Base-by-base conservation (phyloP, 2,329 filamentous ascomycete species). In the Colletotrichum cuscutae region DNA sequence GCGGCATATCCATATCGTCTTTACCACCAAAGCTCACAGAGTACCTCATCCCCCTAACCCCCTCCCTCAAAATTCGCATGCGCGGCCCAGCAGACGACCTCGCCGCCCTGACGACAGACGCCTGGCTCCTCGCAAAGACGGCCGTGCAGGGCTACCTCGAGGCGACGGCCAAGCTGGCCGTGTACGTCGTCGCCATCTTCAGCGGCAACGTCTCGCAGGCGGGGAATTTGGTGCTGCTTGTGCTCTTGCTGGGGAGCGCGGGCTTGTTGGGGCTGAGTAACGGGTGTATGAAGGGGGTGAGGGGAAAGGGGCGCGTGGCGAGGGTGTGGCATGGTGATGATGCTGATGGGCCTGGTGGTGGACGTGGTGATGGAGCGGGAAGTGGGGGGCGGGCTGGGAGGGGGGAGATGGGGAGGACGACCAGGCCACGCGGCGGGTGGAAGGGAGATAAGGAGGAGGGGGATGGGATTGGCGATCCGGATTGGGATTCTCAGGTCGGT, bases 111-210 rank as follows among this genome's bases (percentile, higher is more conserved):
- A 91, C 89, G 1, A 86, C 87, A 3, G 86, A 88, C 3, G 77
- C 84, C 32, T 92, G 89, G 90, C 79, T 92, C 58, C 82, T 85
- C 12, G 81, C 85, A 52, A 86, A 87, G 78, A 89, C 86, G 0
- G 79, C 83, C 30, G 59, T 85, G 2, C 87, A 91, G 74, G 84
- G 86, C 35, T 88, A 86, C 76, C 79, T 89, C 65, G 86, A 88
- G 73, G 88, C 88, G 0, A 77, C 81, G 0, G 86, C 89, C 11
- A 91, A 89, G 75, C 75, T 92, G 59, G 81, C 89, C 68, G 89
- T 91, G 4, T 92, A 90, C 76, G 76, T 90, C 3, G 87, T 87
- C 56, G 89, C 88, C 6, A 85, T 86, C 1, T 79, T 91, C 24
- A 86, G 87, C 69, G 87, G 86, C 12, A 91, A 91, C 77, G 85